These are phyloP conservation scores for Telfairia occidentalis DNA, from an alignment of 331 rosid species.

Conservation along the genomic window DNA sequence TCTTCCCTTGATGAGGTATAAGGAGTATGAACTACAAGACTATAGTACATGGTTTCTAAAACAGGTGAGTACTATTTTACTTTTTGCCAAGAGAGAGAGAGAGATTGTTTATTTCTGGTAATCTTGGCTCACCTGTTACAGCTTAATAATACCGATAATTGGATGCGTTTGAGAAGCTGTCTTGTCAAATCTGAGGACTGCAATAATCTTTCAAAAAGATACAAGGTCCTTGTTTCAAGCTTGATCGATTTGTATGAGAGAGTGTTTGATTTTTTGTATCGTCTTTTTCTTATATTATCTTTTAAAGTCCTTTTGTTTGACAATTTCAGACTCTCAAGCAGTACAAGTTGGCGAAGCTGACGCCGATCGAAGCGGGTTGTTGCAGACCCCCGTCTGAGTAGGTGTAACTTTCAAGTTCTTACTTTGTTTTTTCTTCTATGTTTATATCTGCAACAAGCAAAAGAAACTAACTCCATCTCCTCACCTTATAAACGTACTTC, in stretches of 20 bases:
- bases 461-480: background rate
- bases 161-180: slow-evolving; percentile 68
- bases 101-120: background rate
- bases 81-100: background rate
- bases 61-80: slow-evolving; percentile 33
- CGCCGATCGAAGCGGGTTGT: slow-evolving; percentile 87
- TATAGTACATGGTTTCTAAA: slow-evolving; percentile 89
- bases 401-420: slow-evolving; percentile 19
- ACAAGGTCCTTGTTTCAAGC: slow-evolving; percentile 45
- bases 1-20: slow-evolving; percentile 51
- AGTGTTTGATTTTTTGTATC: slow-evolving; percentile 1
- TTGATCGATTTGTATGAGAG: background rate
- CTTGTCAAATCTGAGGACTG: slow-evolving; percentile 86
- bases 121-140: slow-evolving; percentile 13
- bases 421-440: background rate
- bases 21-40: slow-evolving; percentile 89
- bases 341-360: slow-evolving; percentile 62
- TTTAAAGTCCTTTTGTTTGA: slow-evolving; percentile 8
- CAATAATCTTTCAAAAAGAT: slow-evolving; percentile 50
- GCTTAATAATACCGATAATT: slow-evolving; percentile 71
- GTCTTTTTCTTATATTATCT: background rate
- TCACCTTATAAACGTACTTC: background rate
- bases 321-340: slow-evolving; percentile 59
- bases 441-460: background rate
- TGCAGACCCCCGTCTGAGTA: slow-evolving; percentile 95